Conservation (phyloP, 1,284 basidiomycete genomes). For the Ustilago trichophora region DNA sequence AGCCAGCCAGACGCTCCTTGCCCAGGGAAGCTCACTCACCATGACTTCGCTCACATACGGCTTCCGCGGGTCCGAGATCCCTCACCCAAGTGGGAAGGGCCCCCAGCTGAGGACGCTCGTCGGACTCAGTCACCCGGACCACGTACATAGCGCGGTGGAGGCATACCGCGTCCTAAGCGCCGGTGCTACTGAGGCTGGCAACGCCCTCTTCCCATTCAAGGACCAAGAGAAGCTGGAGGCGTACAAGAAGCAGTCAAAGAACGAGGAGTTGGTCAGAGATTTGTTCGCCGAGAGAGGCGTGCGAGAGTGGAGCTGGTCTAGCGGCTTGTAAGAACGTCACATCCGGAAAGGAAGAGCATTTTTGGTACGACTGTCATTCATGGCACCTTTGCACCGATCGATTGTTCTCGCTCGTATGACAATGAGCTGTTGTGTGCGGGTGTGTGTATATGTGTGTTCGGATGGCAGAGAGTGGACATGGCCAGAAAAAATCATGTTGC, state of each 20-base stretch:
- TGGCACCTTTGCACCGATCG: too few species aligned
- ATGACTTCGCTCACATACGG: slow-evolving; percentile 58
- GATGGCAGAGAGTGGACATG: too few species aligned
- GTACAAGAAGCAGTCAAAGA: slow-evolving; percentile 27
- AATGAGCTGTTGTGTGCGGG: too few species aligned
- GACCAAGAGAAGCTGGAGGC: slow-evolving; percentile 1
- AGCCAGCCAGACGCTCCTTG: slow-evolving; percentile 24
- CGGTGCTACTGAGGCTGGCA: neutral
- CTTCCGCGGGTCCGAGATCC: slow-evolving; percentile 47
- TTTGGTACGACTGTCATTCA: too few species aligned
- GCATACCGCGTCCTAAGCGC: slow-evolving; percentile 51
- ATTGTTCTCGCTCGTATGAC: too few species aligned
- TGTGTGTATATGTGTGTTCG: too few species aligned
- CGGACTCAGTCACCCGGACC: slow-evolving; percentile 60
- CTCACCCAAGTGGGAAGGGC: slow-evolving; percentile 3
- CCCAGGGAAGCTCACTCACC: slow-evolving; percentile 40
- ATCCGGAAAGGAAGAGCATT: too few species aligned
- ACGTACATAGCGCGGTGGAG: slow-evolving; percentile 60
- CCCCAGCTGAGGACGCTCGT: slow-evolving; percentile 57
- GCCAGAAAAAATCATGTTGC: too few species aligned
- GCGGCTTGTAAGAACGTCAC: slow-evolving; percentile 38
- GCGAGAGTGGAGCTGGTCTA: slow-evolving; percentile 48
- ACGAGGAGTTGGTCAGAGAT: slow-evolving; percentile 20
- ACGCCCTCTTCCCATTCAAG: too few species aligned
- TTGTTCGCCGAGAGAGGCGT: slow-evolving; percentile 31